A percentile compares a stretch with the other conserved stretches of the same genome.
phyloP scores from a whole-genome alignment of 768 basidiomycete genomes.

The Kwoniella mangroviensis region DNA sequence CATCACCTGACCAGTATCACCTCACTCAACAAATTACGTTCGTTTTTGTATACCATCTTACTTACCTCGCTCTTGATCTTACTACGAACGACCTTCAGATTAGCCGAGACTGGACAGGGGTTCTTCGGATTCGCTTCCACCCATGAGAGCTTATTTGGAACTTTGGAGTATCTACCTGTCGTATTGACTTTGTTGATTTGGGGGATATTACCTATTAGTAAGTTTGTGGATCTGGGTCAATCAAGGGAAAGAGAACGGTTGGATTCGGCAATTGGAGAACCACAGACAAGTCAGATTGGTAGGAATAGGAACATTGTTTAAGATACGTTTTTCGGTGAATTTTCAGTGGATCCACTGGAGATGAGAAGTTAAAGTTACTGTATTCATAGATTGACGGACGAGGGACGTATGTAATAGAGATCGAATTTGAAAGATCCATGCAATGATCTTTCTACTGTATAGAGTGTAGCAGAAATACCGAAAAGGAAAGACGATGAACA shows the following conservation, averaged over 20 bases:
- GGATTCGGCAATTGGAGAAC: neutral
- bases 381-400: too few relatives aligned
- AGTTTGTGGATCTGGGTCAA: slow-evolving; percentile 8
- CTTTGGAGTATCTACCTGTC: slow-evolving; percentile 50
- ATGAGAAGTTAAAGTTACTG: too few relatives aligned
- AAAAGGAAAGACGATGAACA: too few relatives aligned
- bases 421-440: too few relatives aligned
- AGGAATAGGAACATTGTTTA: neutral
- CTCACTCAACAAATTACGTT: slow-evolving; percentile 11
- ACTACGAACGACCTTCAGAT: slow-evolving; percentile 54
- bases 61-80: slow-evolving; percentile 51
- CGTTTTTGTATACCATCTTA: slow-evolving; percentile 47
- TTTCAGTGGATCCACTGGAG: too few relatives aligned
- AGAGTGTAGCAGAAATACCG: too few relatives aligned
- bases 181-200: slow-evolving; percentile 47
- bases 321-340: too few relatives aligned
- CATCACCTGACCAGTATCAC: neutral
- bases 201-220: slow-evolving; percentile 30
- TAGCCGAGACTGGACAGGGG: slow-evolving; percentile 58
- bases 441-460: too few relatives aligned
- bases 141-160: slow-evolving; percentile 47
- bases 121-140: slow-evolving; percentile 49
- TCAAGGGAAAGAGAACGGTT: neutral
- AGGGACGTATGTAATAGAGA: too few relatives aligned
- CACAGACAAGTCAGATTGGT: slow-evolving; percentile 2